Evolutionary conservation across 495 filamentous ascomycete genomes (phyloP), one percentile per base, ranked within the genome.

Genomic region (Penicillium maclennaniae): DNA sequence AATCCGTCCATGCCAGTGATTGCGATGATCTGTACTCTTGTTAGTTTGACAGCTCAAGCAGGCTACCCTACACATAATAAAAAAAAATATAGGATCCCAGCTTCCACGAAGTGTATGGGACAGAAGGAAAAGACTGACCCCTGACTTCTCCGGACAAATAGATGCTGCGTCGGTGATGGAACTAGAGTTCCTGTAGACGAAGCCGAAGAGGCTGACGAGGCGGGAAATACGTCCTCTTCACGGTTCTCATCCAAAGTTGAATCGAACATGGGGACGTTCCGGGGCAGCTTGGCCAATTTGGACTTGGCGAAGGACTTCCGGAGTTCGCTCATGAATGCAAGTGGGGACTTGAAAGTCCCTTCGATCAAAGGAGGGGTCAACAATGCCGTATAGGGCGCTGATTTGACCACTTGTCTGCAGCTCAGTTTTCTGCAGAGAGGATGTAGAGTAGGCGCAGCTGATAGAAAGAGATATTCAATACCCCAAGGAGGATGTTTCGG

Each of bases 151-250:
- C 85, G 77, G 7, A 86, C 86, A 70, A 90, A 91, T 50, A 91
- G 69, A 57, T 87, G 83, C 48, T 85, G 81, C 37, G 80, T 85
- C 2, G 86, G 83, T 7, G 87, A 88, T 3, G 93, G 93, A 47
- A 89, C 84, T 47, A 97, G 78, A 20, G 95, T 98, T 21, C 88
- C 89, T 27, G 91, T 90, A 0, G 92, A 96, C 16, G 92, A 96
- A 25, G 85, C 79, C 10, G 89, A 93, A 2, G 85, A 87, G 27
- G 58, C 37, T 0, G 85, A 87, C 1, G 85, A 87, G 27, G 58
- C 37, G 0, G 85, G 87, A 12, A 87, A 89, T 61, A 88, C 84
- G 60, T 92, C 87, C 59, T 90, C 86, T 3, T 71, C 63, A 36
- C 44, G 45, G 19, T 47, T 45, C 38, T 64, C 61, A 23, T 64